phyloP scores from a whole-genome alignment of 441 rosid genomes.

The Adansonia rubrostipa region DNA sequence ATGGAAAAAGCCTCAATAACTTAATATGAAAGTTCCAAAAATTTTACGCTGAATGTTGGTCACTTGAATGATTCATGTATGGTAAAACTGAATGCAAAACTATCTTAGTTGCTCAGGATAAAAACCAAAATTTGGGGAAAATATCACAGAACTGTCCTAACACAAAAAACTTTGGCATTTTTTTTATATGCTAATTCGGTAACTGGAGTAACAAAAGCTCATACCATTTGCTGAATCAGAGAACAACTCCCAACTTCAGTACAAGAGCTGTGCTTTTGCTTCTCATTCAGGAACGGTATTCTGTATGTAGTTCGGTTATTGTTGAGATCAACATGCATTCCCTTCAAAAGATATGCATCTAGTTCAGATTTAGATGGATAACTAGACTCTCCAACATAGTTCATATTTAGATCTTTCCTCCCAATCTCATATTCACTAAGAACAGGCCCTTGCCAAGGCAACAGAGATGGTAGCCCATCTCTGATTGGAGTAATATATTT shows the following conservation, averaged over 20 bases:
- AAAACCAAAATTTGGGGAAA: neutral
- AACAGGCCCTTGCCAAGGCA: slow-evolving; percentile 41
- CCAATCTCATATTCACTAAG: slow-evolving; percentile 38
- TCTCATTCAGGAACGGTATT: slow-evolving; percentile 46
- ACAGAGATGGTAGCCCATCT: slow-evolving; percentile 34
- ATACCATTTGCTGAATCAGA: slow-evolving; percentile 64
- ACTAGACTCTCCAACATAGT: slow-evolving; percentile 39
- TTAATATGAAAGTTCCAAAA: neutral
- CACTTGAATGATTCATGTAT: neutral
- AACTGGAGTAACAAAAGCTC: slow-evolving; percentile 31
- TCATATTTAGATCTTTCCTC: slow-evolving; percentile 46
- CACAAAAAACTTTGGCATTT: neutral
- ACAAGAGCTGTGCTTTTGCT: slow-evolving; percentile 41
- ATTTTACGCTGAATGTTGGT: neutral
- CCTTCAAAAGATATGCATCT: slow-evolving; percentile 41
- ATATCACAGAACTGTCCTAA: neutral
- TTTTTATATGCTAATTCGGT: neutral
- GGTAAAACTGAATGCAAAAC: slow-evolving; percentile 8
- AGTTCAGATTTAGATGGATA: slow-evolving; percentile 46
- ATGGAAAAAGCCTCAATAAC: neutral
- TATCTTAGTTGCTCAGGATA: neutral
- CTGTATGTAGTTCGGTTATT: slow-evolving; percentile 37
- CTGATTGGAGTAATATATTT: slow-evolving; percentile 40
- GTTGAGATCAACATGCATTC: slow-evolving; percentile 39
- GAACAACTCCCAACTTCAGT: slow-evolving; percentile 48